These are phyloP conservation scores for Oryza rufipogon DNA, from an alignment of 176 grass and related monocot genomes.

Conservation along the genomic window DNA sequence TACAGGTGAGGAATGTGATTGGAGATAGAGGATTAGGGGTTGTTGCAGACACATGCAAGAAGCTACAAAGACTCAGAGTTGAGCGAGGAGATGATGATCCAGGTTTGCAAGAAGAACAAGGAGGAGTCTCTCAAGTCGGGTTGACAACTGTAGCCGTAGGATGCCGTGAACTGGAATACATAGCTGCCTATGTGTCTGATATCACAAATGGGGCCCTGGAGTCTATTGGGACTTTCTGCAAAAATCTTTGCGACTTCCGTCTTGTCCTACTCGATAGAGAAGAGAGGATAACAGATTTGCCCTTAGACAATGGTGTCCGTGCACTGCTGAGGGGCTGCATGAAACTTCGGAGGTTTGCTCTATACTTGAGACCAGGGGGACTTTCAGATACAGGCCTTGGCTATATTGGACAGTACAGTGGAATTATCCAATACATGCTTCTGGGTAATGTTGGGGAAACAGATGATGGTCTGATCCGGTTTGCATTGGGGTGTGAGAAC, in stretches of 20 bases:
- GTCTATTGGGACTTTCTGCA: slow-evolving; percentile 81
- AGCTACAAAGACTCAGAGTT: slow-evolving; percentile 73
- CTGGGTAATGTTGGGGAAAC: slow-evolving; percentile 82
- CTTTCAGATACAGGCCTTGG: slow-evolving; percentile 85
- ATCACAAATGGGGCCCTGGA: slow-evolving; percentile 84
- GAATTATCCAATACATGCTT: slow-evolving; percentile 81
- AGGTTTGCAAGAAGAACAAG: slow-evolving; percentile 78
- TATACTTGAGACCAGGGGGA: slow-evolving; percentile 86
- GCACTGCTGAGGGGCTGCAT: slow-evolving; percentile 71
- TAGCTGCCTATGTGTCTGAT: slow-evolving; percentile 87
- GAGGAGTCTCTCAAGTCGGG: slow-evolving; percentile 73
- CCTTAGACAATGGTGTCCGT: slow-evolving; percentile 79
- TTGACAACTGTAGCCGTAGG: slow-evolving; percentile 67
- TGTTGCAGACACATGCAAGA: slow-evolving; percentile 86
- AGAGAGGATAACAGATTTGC: slow-evolving; percentile 75
- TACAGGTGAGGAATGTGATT: slow-evolving; percentile 86
- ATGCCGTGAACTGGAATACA: slow-evolving; percentile 73
- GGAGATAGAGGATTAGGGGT: slow-evolving; percentile 80
- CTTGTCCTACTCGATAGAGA: slow-evolving; percentile 81
- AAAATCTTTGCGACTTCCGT: slow-evolving; percentile 77
- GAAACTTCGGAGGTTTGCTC: slow-evolving; percentile 75
- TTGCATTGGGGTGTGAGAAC: slow-evolving; percentile 67
- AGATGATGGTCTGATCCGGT: slow-evolving; percentile 62
- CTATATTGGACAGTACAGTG: slow-evolving; percentile 71
- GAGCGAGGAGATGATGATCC: slow-evolving; percentile 88